Base-by-base conservation (phyloP, 257 asterid species). In the Scutellaria baicalensis region DNA sequence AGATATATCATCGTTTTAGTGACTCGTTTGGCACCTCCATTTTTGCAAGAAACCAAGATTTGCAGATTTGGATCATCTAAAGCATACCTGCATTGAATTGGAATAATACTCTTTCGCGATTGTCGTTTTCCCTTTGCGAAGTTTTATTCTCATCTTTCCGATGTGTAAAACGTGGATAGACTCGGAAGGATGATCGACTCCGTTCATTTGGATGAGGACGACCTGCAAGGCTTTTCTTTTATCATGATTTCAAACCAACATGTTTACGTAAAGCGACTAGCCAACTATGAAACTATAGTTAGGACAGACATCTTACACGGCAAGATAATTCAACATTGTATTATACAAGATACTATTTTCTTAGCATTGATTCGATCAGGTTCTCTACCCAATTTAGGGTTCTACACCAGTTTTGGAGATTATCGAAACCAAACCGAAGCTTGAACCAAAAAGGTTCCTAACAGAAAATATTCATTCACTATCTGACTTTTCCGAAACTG, bases 111-210 rank as follows among this genome's bases (percentile, higher is more conserved):
- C 99, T 78, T 89, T 93, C 0, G 84, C 84, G 57, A 88, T 62
- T 12, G 94, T 83, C 31, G 89, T 84, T 78, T 86, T 85, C 67
- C 96, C 99, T 75, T 84, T 89, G 54, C 84, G 64, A 18, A 93
- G 96, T 75, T 93, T 93, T 75, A 93, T 81, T 76, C 96, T 89
- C 97, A 91, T 93, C 78, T 89, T 91, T 62, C 99, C 97, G 17
- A 93, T 75, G 51, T 93, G 96, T 7, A 93, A 83, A 36, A 81
- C 88, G 48, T 93, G 96, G 81, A 91, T 91, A 9, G 96, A 86
- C 47, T 87, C 84, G 5, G 95, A 83, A 49, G 86, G 76, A 44
- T 83, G 81, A 79, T 91, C 96, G 31, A 55, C 77, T 18, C 96
- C 96, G 49, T 91, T 86, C 88, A 82, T 83, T 78, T 91, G 96